Evolutionary conservation across 176 grass and related monocot species (phyloP).

Genomic region (Metroxylon sagu): DNA sequence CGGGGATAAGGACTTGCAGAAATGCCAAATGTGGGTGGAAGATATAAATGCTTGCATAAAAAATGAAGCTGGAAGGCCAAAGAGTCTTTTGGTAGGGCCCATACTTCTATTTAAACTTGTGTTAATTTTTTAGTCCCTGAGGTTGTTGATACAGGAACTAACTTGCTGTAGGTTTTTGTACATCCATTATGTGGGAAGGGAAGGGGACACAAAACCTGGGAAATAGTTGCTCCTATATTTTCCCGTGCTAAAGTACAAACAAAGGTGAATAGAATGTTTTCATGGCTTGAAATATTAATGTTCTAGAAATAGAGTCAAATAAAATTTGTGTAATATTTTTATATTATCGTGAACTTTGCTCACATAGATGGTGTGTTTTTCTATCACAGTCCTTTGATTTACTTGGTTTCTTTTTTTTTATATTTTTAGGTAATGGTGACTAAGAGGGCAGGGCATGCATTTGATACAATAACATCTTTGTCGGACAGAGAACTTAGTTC

Average conservation of each 20-base stretch:
- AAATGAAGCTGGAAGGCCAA: constrained; percentile 48
- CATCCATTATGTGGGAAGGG: constrained; percentile 94
- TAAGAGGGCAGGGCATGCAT: constrained; percentile 83
- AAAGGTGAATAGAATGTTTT: constrained; percentile 35
- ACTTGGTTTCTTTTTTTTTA: background rate
- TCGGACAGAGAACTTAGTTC: constrained; percentile 63
- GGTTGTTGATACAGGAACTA: background rate
- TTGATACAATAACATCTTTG: constrained; percentile 51
- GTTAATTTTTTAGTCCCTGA: background rate
- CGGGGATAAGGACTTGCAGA: constrained; percentile 51
- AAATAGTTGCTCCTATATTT: constrained; percentile 73
- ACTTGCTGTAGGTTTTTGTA: constrained; percentile 64
- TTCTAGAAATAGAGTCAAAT: too few species aligned
- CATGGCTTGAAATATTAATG: too few species aligned
- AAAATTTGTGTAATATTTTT: too few species aligned
- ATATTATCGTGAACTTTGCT: too few species aligned
- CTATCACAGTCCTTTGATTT: too few species aligned
- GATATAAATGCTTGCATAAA: constrained; percentile 33
- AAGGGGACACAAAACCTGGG: constrained; percentile 63
- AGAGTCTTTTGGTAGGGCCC: constrained; percentile 63
- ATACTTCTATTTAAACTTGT: background rate
- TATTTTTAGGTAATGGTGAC: constrained; percentile 62
- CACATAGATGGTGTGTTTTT: too few species aligned
- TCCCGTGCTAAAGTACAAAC: constrained; percentile 58
- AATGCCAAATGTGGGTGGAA: constrained; percentile 64